phyloP scores from a whole-genome alignment of 148 eudicot genomes.

The Beta vulgaris region DNA sequence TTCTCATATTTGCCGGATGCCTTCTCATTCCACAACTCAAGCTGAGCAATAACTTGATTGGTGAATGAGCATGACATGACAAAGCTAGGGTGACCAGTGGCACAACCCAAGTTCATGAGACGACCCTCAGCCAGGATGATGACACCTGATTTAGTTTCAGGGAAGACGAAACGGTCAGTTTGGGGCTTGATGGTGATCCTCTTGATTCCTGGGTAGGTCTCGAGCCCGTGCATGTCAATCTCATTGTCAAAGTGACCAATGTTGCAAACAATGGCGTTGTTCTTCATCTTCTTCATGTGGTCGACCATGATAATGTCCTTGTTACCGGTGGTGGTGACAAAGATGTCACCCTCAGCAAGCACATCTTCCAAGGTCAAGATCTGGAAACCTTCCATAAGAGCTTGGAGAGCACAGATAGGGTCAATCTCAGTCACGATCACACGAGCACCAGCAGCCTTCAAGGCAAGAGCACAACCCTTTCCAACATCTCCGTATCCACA shows the following conservation, averaged over 20 bases:
- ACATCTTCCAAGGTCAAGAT: constrained; percentile 75
- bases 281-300: constrained; percentile 97
- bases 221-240: constrained; percentile 87
- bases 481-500: constrained; percentile 98
- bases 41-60: constrained; percentile 95
- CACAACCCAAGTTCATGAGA: constrained; percentile 98
- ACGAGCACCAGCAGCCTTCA: constrained; percentile 91
- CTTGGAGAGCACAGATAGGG: constrained; percentile 95
- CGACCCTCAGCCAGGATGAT: constrained; percentile 93
- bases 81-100: constrained; percentile 97
- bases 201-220: constrained; percentile 84
- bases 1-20: constrained; percentile 74
- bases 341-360: constrained; percentile 76
- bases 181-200: constrained; percentile 96
- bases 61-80: constrained; percentile 99
- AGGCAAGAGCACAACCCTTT: constrained; percentile 91
- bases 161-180: constrained; percentile 88
- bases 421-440: constrained; percentile 92
- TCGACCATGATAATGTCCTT: constrained; percentile 97
- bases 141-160: constrained; percentile 70
- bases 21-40: constrained; percentile 94
- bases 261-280: constrained; percentile 99
- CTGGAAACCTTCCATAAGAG: constrained; percentile 87
- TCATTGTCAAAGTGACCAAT: constrained; percentile 99
- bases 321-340: constrained; percentile 97